phyloP scores from a whole-genome alignment of 495 filamentous ascomycete species.

The Aspergillus panamensis region DNA sequence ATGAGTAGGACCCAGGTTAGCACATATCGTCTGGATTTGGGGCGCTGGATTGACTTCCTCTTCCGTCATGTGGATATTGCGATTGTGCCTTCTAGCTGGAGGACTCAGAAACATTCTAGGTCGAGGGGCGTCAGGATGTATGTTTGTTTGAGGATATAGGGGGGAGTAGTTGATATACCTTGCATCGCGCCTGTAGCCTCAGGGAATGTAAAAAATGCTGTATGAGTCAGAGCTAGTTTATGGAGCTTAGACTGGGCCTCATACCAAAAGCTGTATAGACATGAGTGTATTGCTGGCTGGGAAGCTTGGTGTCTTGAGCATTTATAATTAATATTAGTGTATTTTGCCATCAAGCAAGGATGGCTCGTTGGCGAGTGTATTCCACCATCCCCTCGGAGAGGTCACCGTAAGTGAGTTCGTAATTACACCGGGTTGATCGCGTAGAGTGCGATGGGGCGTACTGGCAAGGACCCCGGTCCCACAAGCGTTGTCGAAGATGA shows the following conservation, averaged over 20 bases:
- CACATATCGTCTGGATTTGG: no score
- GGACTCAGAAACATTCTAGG: constrained; percentile 35
- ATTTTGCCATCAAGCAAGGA: constrained; percentile 34
- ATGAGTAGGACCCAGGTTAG: constrained; percentile 21
- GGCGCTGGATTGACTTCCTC: constrained; percentile 20
- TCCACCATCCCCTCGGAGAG: constrained; percentile 34
- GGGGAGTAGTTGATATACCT: constrained; percentile 20
- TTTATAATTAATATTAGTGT: constrained; percentile 30
- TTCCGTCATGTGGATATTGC: constrained; percentile 37
- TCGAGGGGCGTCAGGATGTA: not conserved
- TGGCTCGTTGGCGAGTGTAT: constrained; percentile 24
- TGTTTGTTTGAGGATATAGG: not conserved
- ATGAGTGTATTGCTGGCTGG: constrained; percentile 30
- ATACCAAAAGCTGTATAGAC: constrained; percentile 38
- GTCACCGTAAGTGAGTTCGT: constrained; percentile 38
- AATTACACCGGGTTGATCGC: constrained; percentile 19
- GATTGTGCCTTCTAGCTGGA: constrained; percentile 36
- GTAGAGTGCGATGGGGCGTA: constrained; percentile 26
- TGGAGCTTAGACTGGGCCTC: not conserved
- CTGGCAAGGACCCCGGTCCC: constrained; percentile 41
- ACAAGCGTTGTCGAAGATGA: constrained; percentile 42
- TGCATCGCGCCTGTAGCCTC: constrained; percentile 28
- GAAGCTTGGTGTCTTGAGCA: constrained; percentile 32
- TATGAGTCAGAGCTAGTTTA: not conserved
- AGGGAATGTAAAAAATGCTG: constrained; percentile 31